Percentiles rank a stretch among this genome's conserved stretches.
These are phyloP conservation scores for Talaromyces nanjingensis DNA, from an alignment of 495 filamentous ascomycete genomes.

Conservation along the genomic window DNA sequence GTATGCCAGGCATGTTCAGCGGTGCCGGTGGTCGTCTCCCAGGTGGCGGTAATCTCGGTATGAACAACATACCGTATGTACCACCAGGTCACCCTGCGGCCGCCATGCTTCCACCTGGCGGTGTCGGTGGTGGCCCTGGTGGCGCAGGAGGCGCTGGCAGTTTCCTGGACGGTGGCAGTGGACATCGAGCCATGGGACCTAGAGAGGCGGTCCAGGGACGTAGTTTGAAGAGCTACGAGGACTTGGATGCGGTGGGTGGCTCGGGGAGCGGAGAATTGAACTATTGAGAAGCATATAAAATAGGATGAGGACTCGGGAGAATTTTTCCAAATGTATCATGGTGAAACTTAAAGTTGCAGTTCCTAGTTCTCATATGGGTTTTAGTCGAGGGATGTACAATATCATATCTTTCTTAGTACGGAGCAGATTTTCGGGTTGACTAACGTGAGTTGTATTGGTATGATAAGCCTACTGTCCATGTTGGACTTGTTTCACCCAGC, in stretches of 20 bases:
- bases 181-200: conserved; percentile 66
- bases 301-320: background rate
- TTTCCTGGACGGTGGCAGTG: conserved; percentile 42
- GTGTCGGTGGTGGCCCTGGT: conserved; percentile 33
- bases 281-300: conserved; percentile 34
- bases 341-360: background rate
- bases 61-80: conserved; percentile 16
- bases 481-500: background rate
- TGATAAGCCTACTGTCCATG: background rate
- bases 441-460: background rate
- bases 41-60: conserved; percentile 22
- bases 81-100: conserved; percentile 38
- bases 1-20: conserved; percentile 26
- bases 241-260: conserved; percentile 71
- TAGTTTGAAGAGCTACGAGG: conserved; percentile 92
- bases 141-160: conserved; percentile 34
- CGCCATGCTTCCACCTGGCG: conserved; percentile 15
- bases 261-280: conserved; percentile 53
- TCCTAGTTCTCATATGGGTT: background rate
- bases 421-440: background rate
- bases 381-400: background rate
- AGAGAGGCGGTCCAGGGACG: conserved; percentile 83
- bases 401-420: background rate
- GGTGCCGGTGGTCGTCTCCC: conserved; percentile 30
- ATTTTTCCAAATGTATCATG: background rate